These are phyloP conservation scores for Hibiscus mutabilis DNA, from an alignment of 345 rosid genomes.

Conservation along the genomic window DNA sequence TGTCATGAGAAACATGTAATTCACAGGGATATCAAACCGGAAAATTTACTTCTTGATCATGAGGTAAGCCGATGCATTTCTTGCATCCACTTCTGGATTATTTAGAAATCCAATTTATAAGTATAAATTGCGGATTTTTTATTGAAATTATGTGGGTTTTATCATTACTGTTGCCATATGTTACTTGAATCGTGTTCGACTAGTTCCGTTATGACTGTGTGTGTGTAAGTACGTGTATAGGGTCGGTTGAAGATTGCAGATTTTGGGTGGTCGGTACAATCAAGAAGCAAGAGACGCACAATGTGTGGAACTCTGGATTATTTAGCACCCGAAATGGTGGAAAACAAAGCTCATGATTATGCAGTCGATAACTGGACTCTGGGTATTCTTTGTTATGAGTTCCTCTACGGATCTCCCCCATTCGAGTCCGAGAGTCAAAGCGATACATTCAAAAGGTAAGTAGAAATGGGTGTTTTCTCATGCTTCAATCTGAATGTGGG, in stretches of 20 bases:
- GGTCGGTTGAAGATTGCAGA: conserved; percentile 92
- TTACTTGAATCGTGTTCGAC: not conserved
- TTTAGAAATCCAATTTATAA: not conserved
- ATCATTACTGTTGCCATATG: not conserved
- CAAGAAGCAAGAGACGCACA: conserved; percentile 77
- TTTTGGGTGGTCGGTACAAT: conserved; percentile 99
- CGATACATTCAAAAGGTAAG: conserved; percentile 74
- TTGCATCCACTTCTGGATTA: not conserved
- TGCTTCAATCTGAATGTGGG: not conserved
- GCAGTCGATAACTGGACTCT: conserved; percentile 97
- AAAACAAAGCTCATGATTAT: conserved; percentile 75
- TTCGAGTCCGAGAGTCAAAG: conserved; percentile 84
- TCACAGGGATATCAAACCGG: conserved; percentile 97
- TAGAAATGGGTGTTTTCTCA: not conserved
- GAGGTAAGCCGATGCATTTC: conserved; percentile 41
- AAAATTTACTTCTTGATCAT: conserved; percentile 91
- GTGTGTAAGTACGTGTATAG: conserved; percentile 22
- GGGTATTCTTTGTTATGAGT: conserved; percentile 88
- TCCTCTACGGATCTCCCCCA: conserved; percentile 87
- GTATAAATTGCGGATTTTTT: not conserved
- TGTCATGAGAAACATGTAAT: conserved; percentile 91
- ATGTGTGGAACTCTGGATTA: conserved; percentile 98
- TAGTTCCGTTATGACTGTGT: not conserved
- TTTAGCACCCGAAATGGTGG: conserved; percentile 96
- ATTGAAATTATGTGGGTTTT: not conserved